A percentile compares a stretch with the other conserved stretches of the same genome.
phyloP scores from a whole-genome alignment of 257 asterid species.

The Nicotiana tabacum region DNA sequence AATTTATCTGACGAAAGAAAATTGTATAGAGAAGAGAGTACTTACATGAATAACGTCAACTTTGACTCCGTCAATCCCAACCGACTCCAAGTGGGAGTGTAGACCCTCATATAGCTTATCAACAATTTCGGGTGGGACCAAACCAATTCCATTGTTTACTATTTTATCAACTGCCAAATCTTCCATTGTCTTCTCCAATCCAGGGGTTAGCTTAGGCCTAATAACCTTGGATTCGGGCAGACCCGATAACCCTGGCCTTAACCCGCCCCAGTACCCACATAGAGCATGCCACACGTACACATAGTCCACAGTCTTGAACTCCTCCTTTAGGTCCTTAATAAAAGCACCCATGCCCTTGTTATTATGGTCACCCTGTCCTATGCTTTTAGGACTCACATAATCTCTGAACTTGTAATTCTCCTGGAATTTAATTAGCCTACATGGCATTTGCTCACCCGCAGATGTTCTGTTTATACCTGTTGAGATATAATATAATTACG shows the following conservation, averaged over 20 bases:
- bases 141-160: constrained; percentile 82
- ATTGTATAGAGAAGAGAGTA: not conserved
- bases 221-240: constrained; percentile 63
- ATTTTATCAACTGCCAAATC: constrained; percentile 92
- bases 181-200: constrained; percentile 81
- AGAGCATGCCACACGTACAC: constrained; percentile 96
- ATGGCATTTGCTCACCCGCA: constrained; percentile 97
- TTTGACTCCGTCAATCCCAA: constrained; percentile 91
- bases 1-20: not conserved
- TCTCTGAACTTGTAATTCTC: constrained; percentile 84
- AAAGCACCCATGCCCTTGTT: constrained; percentile 78
- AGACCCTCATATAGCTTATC: constrained; percentile 69
- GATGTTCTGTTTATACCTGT: constrained; percentile 54
- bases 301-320: constrained; percentile 51
- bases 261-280: constrained; percentile 98
- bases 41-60: constrained; percentile 89
- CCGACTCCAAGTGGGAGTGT: constrained; percentile 77
- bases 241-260: constrained; percentile 49
- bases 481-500: not conserved
- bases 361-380: constrained; percentile 29
- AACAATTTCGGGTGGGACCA: constrained; percentile 72
- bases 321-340: constrained; percentile 58
- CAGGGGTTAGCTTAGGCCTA: constrained; percentile 66
- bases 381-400: constrained; percentile 43
- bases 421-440: constrained; percentile 64